Conservation (phyloP, 441 rosid species). For the Adansonia madagascariensis region DNA sequence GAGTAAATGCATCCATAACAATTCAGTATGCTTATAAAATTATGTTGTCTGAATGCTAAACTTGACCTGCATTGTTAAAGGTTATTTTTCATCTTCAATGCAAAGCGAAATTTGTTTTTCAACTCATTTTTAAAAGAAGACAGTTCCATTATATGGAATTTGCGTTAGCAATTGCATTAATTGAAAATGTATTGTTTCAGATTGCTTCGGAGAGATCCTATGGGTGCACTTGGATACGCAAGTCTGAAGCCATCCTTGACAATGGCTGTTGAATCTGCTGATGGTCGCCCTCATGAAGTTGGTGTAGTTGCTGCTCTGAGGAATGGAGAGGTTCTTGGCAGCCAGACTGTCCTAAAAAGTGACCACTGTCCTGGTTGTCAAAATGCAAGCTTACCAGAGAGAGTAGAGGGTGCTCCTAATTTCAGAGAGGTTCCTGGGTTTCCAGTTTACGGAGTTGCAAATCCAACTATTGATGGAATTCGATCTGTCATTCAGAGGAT, state of each 20-base stretch:
- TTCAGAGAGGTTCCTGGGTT: constrained; percentile 97
- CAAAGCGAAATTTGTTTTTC: constrained; percentile 25
- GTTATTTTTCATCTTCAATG: neutral
- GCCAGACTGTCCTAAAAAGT: constrained; percentile 97
- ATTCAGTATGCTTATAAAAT: constrained; percentile 12
- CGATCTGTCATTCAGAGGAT: constrained; percentile 82
- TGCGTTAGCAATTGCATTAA: constrained; percentile 14
- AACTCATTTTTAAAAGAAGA: constrained; percentile 9
- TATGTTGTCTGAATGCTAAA: neutral
- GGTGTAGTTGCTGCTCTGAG: constrained; percentile 90
- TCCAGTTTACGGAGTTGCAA: constrained; percentile 99
- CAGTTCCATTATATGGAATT: constrained; percentile 3
- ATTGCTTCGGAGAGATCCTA: constrained; percentile 96
- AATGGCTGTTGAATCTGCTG: constrained; percentile 84
- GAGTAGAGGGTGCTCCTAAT: constrained; percentile 98
- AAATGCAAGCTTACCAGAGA: constrained; percentile 75
- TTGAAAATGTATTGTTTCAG: constrained; percentile 41
- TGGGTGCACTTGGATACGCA: constrained; percentile 99
- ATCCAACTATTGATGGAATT: constrained; percentile 97
- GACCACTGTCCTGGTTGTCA: constrained; percentile 99
- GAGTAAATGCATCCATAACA: neutral
- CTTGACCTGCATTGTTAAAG: constrained; percentile 9
- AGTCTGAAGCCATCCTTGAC: constrained; percentile 68
- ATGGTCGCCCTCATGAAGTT: constrained; percentile 93
- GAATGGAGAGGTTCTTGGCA: constrained; percentile 95